These are phyloP conservation scores for Myxozyma monticola DNA, from an alignment of 805 yeast genomes.

Conservation along the genomic window DNA sequence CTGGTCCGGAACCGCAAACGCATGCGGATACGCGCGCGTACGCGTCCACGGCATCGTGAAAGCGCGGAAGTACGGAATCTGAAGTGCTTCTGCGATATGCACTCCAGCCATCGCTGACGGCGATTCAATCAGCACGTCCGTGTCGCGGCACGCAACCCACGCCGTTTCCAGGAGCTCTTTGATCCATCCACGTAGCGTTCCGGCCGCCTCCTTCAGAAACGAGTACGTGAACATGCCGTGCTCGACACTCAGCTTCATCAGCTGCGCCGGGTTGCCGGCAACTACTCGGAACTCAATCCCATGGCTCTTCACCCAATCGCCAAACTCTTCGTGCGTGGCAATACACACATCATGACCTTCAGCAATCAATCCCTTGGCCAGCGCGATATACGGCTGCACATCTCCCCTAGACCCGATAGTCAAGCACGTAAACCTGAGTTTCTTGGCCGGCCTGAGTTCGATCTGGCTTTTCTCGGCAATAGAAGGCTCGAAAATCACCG, in stretches of 20 bases:
- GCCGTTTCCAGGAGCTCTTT: constrained; percentile 65
- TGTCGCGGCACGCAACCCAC: constrained; percentile 83
- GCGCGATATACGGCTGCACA: constrained; percentile 92
- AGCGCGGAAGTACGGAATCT: constrained; percentile 88
- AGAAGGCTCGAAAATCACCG: constrained; percentile 17
- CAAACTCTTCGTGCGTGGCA: constrained; percentile 82
- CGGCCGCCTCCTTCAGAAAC: constrained; percentile 77
- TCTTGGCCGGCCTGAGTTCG: constrained; percentile 48
- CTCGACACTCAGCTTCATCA: constrained; percentile 89
- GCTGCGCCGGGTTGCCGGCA: constrained; percentile 91
- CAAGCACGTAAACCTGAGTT: constrained; percentile 62
- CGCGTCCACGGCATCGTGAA: constrained; percentile 99
- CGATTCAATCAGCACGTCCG: constrained; percentile 87
- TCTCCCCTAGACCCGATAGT: constrained; percentile 97
- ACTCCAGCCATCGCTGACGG: constrained; percentile 96
- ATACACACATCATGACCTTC: constrained; percentile 87
- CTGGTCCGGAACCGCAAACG: constrained; percentile 91
- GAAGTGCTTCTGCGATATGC: constrained; percentile 89
- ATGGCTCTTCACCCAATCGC: constrained; percentile 66
- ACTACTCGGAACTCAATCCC: constrained; percentile 69
- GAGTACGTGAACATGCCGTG: constrained; percentile 86
- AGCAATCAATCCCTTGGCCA: constrained; percentile 70
- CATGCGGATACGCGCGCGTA: constrained; percentile 94
- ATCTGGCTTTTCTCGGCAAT: constrained; percentile 47
- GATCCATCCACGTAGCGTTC: constrained; percentile 81